phyloP scores from a whole-genome alignment of 1,284 basidiomycete species.

The Lentinus polychrous region DNA sequence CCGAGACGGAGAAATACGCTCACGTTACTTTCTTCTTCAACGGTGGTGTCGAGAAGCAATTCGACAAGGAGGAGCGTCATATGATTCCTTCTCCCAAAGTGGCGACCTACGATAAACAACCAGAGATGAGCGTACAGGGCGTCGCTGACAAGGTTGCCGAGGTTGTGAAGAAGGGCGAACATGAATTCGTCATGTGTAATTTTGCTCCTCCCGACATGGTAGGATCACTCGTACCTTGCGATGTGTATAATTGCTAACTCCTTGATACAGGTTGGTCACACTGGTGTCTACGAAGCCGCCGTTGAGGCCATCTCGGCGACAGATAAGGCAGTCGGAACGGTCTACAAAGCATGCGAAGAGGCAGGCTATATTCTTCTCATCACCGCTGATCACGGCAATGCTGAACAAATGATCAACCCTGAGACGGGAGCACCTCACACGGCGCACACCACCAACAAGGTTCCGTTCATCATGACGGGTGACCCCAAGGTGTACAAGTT shows the following conservation, averaged over 20 bases:
- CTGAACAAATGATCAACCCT: constrained; percentile 85
- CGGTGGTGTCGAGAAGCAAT: constrained; percentile 89
- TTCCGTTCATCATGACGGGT: constrained; percentile 75
- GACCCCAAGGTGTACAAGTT: constrained; percentile 44
- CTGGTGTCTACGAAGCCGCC: constrained; percentile 83
- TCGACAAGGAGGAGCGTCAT: constrained; percentile 73
- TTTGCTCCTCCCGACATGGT: constrained; percentile 95
- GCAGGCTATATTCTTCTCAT: constrained; percentile 81
- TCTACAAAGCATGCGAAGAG: constrained; percentile 79
- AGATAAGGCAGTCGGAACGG: constrained; percentile 79
- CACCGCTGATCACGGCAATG: constrained; percentile 92
- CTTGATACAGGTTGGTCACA: constrained; percentile 68
- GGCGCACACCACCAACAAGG: constrained; percentile 75
- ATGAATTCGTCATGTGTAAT: constrained; percentile 93
- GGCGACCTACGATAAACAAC: constrained; percentile 83
- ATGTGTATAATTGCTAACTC: background rate
- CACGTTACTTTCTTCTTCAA: constrained; percentile 98
- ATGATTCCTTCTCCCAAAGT: constrained; percentile 89
- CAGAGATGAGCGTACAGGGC: constrained; percentile 79
- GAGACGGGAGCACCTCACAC: constrained; percentile 82
- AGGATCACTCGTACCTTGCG: constrained; percentile 9
- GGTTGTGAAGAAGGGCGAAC: constrained; percentile 59
- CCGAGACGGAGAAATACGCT: constrained; percentile 91
- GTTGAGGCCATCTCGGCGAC: constrained; percentile 79
- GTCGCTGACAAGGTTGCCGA: constrained; percentile 88